Evolutionary conservation across 306 rosid genomes (phyloP), one percentile per base, ranked within the genome.

Genomic region (Castanopsis chinensis): DNA sequence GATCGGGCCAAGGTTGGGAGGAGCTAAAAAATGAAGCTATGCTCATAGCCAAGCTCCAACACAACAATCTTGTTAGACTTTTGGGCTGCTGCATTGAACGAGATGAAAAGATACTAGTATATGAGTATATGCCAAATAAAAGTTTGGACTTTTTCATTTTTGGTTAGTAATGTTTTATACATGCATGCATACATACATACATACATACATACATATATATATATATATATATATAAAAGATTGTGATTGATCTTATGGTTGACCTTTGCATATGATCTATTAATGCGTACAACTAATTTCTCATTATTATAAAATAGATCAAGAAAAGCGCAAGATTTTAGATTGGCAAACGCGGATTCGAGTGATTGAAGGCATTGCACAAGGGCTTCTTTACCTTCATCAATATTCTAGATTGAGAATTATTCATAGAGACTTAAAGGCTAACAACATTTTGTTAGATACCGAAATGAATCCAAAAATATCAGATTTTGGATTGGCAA

Each of bases 121-220:
- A 37, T 37, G 43, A 35, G 43, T 35, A 35, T 6, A 35, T 35
- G 86, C 86, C 80, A 1, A 83, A 83, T 28, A 83, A 75, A 71
- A 85, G 88, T 73, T 75, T 85, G 79, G 85, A 85, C 9, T 57
- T 67, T 52, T 78, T 81, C 49, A 78, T 81, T 45, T 85, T 81
- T 35, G 85, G 88, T 85, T 58, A 64, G 82, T 59, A 43, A 2
- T 25, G 33, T 73, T 52, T 60, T 1, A 35, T 35, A 35, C 43
- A 35, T 35, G 6, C 43, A 35, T 35, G 1, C 9, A 35, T 35
- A 35, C 27, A 35, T 35, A 6, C 43, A 35, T 35, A 1, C 9
- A 6, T 35, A 35, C 2, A 35, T 1, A 35, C 0, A 25, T 25
- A 25, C 27, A 25, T 1, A 25, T 1, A 25, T 1, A 25, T 1